These are phyloP conservation scores for Blastocystis sp. DNA, from an alignment of 352 stramenopile genomes.

Conservation along the genomic window DNA sequence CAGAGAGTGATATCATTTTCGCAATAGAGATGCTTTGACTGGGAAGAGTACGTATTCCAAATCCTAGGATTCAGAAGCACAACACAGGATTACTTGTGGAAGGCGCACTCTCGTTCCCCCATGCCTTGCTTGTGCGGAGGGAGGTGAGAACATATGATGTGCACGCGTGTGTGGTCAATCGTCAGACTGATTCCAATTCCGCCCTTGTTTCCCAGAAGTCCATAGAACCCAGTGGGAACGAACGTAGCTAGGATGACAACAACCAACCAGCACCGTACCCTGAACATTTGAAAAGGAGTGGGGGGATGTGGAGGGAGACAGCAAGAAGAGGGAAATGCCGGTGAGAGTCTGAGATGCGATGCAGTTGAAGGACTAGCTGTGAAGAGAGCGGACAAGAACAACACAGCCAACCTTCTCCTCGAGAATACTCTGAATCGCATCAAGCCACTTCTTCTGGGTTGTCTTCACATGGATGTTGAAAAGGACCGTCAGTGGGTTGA, in stretches of 20 bases:
- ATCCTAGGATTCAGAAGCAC: constrained; percentile 2
- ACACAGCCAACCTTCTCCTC: neutral
- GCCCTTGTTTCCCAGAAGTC: constrained; percentile 57
- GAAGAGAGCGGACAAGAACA: neutral
- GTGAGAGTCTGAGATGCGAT: constrained; percentile 8
- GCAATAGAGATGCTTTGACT: neutral
- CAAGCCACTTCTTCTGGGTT: constrained; percentile 13
- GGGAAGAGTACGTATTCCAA: neutral
- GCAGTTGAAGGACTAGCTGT: neutral
- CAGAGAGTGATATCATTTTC: neutral
- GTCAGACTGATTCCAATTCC: constrained; percentile 12
- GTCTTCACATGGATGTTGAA: neutral
- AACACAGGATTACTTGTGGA: constrained; percentile 19
- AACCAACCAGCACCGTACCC: neutral
- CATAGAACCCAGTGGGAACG: constrained; percentile 23
- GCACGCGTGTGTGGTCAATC: neutral
- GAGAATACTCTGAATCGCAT: neutral
- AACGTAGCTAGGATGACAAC: neutral
- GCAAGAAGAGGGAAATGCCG: constrained; percentile 40
- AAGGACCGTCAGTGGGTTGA: constrained; percentile 13
- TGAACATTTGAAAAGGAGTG: neutral
- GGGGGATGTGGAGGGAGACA: neutral
- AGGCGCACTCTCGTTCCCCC: neutral
- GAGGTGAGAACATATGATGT: constrained; percentile 48
- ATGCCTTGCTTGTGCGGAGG: neutral